Evolutionary conservation across 805 yeast genomes (phyloP).

Genomic region (Cyberlindnera veronae): DNA sequence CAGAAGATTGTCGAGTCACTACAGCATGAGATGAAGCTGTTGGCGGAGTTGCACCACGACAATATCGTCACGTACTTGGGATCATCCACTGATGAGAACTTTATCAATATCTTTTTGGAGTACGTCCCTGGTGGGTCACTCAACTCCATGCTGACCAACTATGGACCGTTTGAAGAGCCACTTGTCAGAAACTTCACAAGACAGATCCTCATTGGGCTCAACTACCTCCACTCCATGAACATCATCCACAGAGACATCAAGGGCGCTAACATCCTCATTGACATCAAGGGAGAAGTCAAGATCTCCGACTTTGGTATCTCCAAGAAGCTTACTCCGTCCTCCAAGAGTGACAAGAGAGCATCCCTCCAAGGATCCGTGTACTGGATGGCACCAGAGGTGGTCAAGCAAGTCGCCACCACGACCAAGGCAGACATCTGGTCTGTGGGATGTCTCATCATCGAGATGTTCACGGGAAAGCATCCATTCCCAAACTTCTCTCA

Average conservation of each 20-base stretch:
- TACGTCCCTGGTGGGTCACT: conserved; percentile 76
- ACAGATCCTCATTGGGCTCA: conserved; percentile 72
- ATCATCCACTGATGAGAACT: conserved; percentile 68
- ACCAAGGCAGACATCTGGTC: conserved; percentile 97
- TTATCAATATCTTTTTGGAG: conserved; percentile 74
- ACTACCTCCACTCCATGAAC: conserved; percentile 68
- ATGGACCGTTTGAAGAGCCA: conserved; percentile 80
- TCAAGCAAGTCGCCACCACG: conserved; percentile 87
- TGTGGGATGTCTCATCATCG: conserved; percentile 88
- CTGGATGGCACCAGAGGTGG: conserved; percentile 99
- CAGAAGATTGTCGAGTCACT: conserved; percentile 71
- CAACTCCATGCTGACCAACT: conserved; percentile 63
- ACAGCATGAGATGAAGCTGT: conserved; percentile 73
- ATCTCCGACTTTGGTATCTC: conserved; percentile 88
- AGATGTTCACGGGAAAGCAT: conserved; percentile 94
- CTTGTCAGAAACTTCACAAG: conserved; percentile 66
- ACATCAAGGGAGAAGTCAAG: conserved; percentile 75
- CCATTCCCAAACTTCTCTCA: conserved; percentile 94
- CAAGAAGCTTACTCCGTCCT: conserved; percentile 52
- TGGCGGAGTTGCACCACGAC: conserved; percentile 80
- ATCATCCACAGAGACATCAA: conserved; percentile 86
- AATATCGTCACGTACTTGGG: conserved; percentile 93
- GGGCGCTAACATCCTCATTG: conserved; percentile 83
- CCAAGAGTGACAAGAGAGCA: conserved; percentile 52
- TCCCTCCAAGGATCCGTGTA: conserved; percentile 92